Base-by-base conservation (phyloP, 805 yeast genomes). In the Yarrowia porcina region DNA sequence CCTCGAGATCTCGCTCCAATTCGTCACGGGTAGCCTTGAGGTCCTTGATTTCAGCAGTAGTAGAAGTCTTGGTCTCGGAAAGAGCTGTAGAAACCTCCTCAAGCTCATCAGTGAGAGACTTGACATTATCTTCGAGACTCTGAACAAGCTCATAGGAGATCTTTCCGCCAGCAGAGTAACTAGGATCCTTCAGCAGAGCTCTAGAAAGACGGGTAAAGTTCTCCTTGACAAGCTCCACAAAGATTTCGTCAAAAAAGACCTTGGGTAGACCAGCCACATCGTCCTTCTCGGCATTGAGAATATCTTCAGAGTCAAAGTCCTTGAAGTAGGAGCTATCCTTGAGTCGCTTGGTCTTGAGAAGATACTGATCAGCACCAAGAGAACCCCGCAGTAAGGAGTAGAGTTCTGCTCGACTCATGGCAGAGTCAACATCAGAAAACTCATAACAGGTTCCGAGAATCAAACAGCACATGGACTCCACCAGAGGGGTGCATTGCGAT, bases 281-380 rank as follows among this genome's bases (percentile, higher is more conserved):
- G 71, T 90, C 97, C 66, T 82, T 80, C 4, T 78, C 77, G 1
- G 86, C 82, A 17, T 78, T 76, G 23, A 82, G 72, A 27, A 83
- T 76, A 21, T 77, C 76, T 1, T 79, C 80, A 3, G 79, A 80
- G n/a, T 81, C 83, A 66, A 82, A 87, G 62, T 82, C 80, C 10
- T 81, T 78, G 68, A 90, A 84, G 7, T 75, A 69, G 0, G 81
- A 72, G 64, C 79, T 77, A 50, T 88, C 88, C 65, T 85, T 83
- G 68, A 94, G 85, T 69, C 88, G 90, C 57, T 83, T 83, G 3
- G 93, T 80, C 67, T 87, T 86, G 56, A 88, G 79, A 3, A 86
- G 79, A 69, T 89, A 92, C 64, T 88, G 88, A 67, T 90, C 96
- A 59, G 83, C 81, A 0, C 97, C 97, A 42, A 93, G 76, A n/a